Percentiles rank a stretch among this genome's conserved stretches.
Evolutionary conservation across 2,329 filamentous ascomycete genomes (phyloP).

Genomic region (Beauveria brongniartii): DNA sequence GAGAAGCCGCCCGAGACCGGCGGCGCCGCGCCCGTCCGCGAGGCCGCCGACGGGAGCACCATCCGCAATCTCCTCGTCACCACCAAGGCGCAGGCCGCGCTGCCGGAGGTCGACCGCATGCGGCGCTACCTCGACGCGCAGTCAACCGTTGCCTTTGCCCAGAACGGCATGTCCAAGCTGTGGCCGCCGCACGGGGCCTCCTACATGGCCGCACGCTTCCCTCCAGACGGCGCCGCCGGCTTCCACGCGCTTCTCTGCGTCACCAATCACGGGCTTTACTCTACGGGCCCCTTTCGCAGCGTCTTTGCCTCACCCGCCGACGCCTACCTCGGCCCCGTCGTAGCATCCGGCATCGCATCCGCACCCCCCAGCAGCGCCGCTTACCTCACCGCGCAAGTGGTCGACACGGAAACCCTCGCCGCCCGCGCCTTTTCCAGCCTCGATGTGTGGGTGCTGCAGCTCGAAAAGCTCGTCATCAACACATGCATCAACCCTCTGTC

Average conservation of each 20-base stretch:
- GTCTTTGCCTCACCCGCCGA: conserved; percentile 43
- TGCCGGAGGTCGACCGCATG: conserved; percentile 52
- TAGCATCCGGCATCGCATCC: conserved; percentile 13
- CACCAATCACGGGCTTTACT: conserved; percentile 48
- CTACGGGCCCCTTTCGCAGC: conserved; percentile 41
- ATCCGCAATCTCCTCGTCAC: conserved; percentile 72
- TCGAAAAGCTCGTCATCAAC: conserved; percentile 82
- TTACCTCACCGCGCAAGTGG: conserved; percentile 36
- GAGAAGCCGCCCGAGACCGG: conserved; percentile 24
- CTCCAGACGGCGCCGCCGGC: conserved; percentile 16
- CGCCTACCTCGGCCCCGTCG: conserved; percentile 39
- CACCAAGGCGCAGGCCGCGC: conserved; percentile 63
- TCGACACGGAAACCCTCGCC: conserved; percentile 34
- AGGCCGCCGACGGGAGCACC: conserved; percentile 29
- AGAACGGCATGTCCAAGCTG: conserved; percentile 75
- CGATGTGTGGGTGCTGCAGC: conserved; percentile 54
- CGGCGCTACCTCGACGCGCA: conserved; percentile 50
- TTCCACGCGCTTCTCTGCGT: conserved; percentile 69
- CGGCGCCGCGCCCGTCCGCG: conserved; percentile 21
- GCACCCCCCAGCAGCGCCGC: conserved; percentile 10
- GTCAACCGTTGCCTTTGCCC: conserved; percentile 74
- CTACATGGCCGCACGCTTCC: conserved; percentile 36
- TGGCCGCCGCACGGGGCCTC: conserved; percentile 44
- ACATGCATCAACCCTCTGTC: conserved; percentile 79
- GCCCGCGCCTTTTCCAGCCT: conserved; percentile 30